Evolutionary conservation across 2,329 filamentous ascomycete genomes (phyloP), one percentile per base, ranked within the genome.

Genomic region (Ophiocordyceps australis): DNA sequence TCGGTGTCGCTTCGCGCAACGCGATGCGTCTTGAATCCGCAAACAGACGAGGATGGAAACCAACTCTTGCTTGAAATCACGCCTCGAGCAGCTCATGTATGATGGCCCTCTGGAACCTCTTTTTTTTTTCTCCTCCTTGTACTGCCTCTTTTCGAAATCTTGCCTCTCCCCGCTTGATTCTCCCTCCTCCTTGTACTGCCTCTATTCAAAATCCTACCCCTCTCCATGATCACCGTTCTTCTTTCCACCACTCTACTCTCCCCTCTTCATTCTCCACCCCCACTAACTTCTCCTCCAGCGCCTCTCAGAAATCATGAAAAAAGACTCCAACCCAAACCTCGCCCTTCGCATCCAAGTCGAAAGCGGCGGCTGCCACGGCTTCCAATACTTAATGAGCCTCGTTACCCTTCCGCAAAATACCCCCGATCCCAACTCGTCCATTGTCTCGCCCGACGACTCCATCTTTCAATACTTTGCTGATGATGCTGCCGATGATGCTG

Each of bases 381-480:
- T 98, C 50, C 89, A 98, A 48, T 98, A 98, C 46, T 57, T 92
- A 24, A 93, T 98, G 80, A 80, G 74, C 11, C 63, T 95, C 4
- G 75, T 81, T 3, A 69, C 66, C 1, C 52, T 75, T 2, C 69
- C 69, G 0, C 32, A 44, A 5, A 39, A 46, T 24, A 44, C 46
- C 11, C 32, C 46, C 1, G 39, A 46, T 5, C 40, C 50, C 16
- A 43, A 41, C 38, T 39, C 47, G 6, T 41, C 52, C 2, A 35
- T 44, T 5, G 38, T 63, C 6, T 47, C 65, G 15, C 74, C 83
- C 32, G 89, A 95, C 40, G 89, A 98, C 45, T 89, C 78, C 1
- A 62, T 95, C 14, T 93, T 95, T 39, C 70, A 80, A 34, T 80
- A 74, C 24, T 55, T 72, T 10, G 43, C 57, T 9, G 65, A 64